phyloP scores from a whole-genome alignment of 2,329 filamentous ascomycete species.

The Penicillium carneum region DNA sequence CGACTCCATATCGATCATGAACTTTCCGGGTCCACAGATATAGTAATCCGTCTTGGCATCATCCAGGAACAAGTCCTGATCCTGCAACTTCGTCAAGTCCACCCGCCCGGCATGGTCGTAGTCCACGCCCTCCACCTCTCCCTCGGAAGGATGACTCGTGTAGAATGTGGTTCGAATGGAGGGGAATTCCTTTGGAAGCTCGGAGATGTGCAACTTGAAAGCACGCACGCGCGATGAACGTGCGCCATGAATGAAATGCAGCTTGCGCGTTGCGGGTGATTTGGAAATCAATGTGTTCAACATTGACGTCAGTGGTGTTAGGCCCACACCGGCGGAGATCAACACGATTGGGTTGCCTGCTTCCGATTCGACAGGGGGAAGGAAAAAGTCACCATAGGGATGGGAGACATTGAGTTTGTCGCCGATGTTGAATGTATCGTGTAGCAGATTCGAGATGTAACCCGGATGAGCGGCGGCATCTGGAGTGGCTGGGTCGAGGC shows the following conservation, averaged over 20 bases:
- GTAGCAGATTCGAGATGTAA: conserved; percentile 73
- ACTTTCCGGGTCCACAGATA: conserved; percentile 72
- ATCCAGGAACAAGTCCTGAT: conserved; percentile 63
- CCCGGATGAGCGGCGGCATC: conserved; percentile 63
- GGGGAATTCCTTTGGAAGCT: conserved; percentile 52
- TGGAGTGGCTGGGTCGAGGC: conserved; percentile 57
- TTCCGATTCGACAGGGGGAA: conserved; percentile 48
- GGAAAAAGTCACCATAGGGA: conserved; percentile 68
- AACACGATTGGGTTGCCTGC: conserved; percentile 61
- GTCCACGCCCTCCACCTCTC: conserved; percentile 61
- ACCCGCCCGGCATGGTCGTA: conserved; percentile 68
- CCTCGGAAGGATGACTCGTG: conserved; percentile 58
- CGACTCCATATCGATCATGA: conserved; percentile 69
- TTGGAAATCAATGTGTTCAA: conserved; percentile 60
- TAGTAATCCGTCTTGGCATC: conserved; percentile 69
- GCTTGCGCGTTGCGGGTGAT: conserved; percentile 55
- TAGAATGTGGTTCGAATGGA: conserved; percentile 66
- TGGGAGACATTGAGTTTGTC: conserved; percentile 71
- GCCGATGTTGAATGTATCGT: conserved; percentile 67
- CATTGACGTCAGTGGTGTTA: conserved; percentile 68
- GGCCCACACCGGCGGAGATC: conserved; percentile 67
- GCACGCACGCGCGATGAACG: conserved; percentile 57
- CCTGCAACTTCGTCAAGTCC: conserved; percentile 64
- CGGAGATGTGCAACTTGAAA: conserved; percentile 62
- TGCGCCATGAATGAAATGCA: conserved; percentile 68